phyloP scores from a whole-genome alignment of 176 grass and related monocot genomes.

The Elaeis guineensis region DNA sequence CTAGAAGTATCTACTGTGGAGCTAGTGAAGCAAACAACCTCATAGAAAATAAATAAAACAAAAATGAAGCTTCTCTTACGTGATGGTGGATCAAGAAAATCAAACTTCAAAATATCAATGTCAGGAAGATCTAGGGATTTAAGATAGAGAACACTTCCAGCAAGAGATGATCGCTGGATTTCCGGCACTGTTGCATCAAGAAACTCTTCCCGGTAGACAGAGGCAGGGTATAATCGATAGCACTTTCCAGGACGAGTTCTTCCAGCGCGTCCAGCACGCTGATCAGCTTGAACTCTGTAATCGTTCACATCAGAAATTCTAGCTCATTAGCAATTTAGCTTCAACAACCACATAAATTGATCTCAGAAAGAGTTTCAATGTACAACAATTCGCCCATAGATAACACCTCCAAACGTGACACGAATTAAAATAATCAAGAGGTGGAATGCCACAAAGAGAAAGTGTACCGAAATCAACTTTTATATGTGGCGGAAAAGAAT shows the following conservation, averaged over 20 bases:
- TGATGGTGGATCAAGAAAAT: conserved; percentile 97
- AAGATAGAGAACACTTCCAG: conserved; percentile 74
- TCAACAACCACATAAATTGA: too few species aligned
- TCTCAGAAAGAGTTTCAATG: too few species aligned
- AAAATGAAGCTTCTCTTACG: conserved; percentile 55
- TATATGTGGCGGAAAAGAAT: too few species aligned
- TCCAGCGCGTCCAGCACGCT: conserved; percentile 90
- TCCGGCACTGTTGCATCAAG: conserved; percentile 81
- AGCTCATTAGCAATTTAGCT: neutral
- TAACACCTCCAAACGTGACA: too few species aligned
- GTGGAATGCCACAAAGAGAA: too few species aligned
- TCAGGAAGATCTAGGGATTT: conserved; percentile 87
- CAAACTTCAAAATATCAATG: conserved; percentile 88
- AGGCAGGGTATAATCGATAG: conserved; percentile 69
- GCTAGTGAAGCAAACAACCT: conserved; percentile 6
- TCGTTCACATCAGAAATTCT: neutral
- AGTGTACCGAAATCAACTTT: too few species aligned
- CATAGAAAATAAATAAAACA: conserved; percentile 10
- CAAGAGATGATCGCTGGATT: conserved; percentile 89
- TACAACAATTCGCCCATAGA: too few species aligned
- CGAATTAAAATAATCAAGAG: too few species aligned
- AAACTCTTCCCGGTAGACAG: conserved; percentile 70
- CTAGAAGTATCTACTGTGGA: too few species aligned
- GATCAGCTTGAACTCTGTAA: conserved; percentile 85
- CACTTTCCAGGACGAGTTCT: conserved; percentile 93